phyloP scores from a whole-genome alignment of 148 eudicot species.

The Spergularia marina region DNA sequence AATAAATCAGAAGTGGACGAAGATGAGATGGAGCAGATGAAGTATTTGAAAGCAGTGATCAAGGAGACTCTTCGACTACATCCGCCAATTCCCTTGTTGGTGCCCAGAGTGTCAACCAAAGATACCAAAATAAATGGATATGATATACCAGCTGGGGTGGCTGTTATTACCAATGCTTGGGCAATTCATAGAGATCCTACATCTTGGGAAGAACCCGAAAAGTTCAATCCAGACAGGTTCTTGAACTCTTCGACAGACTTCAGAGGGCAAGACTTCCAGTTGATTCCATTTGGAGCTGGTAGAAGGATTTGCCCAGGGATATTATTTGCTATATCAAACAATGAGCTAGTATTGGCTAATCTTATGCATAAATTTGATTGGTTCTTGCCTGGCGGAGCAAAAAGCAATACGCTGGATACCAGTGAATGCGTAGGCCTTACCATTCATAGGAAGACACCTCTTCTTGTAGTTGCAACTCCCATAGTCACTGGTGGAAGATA shows the following conservation, averaged over 20 bases:
- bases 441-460: constrained; percentile 22
- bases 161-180: constrained; percentile 35
- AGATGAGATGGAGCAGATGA: constrained; percentile 39
- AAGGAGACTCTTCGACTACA: constrained; percentile 36
- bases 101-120: constrained; percentile 24
- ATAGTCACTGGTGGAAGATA: neutral
- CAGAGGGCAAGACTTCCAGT: constrained; percentile 32
- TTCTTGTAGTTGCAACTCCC: constrained; percentile 22
- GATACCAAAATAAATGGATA: constrained; percentile 34
- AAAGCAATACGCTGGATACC: constrained; percentile 21
- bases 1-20: constrained; percentile 30
- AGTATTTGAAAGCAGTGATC: constrained; percentile 43
- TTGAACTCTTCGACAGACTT: constrained; percentile 25
- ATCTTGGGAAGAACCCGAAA: constrained; percentile 33
- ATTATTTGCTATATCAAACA: constrained; percentile 23
- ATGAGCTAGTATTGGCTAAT: constrained; percentile 35
- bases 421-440: constrained; percentile 23
- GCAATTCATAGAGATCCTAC: constrained; percentile 34
- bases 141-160: constrained; percentile 27
- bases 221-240: constrained; percentile 45
- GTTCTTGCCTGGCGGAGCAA: constrained; percentile 25
- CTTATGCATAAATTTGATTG: constrained; percentile 30
- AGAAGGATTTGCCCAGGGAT: constrained; percentile 40
- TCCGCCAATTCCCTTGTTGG: constrained; percentile 30
- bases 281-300: constrained; percentile 43